These are phyloP conservation scores for Diversispora epigaea DNA, from an alignment of 192 early-diverging fungal genomes.

Conservation along the genomic window DNA sequence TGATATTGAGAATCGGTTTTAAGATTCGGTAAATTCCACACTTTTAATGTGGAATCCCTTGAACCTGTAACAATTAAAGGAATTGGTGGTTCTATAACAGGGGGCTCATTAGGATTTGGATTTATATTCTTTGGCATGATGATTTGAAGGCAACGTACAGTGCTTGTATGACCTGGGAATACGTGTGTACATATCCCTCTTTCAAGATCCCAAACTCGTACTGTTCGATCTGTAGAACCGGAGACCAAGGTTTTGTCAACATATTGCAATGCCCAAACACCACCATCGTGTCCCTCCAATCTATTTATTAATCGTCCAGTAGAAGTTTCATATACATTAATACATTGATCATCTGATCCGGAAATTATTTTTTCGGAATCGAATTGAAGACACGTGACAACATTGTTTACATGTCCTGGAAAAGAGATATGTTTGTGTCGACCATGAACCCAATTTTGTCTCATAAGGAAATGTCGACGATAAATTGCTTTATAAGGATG, in stretches of 20 bases:
- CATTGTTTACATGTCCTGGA: constrained; percentile 74
- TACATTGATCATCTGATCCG: constrained; percentile 89
- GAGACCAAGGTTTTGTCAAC: constrained; percentile 85
- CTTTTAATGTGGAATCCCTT: constrained; percentile 87
- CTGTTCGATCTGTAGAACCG: constrained; percentile 92
- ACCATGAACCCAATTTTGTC: constrained; percentile 83
- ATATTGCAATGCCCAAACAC: constrained; percentile 97
- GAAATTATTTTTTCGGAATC: constrained; percentile 95
- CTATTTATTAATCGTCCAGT: constrained; percentile 73
- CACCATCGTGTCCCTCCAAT: constrained; percentile 87
- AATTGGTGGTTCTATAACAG: constrained; percentile 60
- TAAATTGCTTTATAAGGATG: constrained; percentile 81
- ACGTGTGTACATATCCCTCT: constrained; percentile 86
- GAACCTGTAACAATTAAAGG: constrained; percentile 95
- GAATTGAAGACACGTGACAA: constrained; percentile 96
- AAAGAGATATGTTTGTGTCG: constrained; percentile 76
- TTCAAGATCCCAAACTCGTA: constrained; percentile 96
- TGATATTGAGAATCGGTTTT: constrained; percentile 42
- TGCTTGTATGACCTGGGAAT: constrained; percentile 92
- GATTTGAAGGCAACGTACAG: constrained; percentile 92
- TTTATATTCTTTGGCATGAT: constrained; percentile 68
- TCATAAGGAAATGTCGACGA: constrained; percentile 73
- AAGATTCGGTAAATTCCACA: constrained; percentile 90
- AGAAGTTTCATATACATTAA: constrained; percentile 87
- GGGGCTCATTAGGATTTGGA: constrained; percentile 41